phyloP scores from a whole-genome alignment of 2,329 filamentous ascomycete genomes.

The Metarhizium guizhouense region DNA sequence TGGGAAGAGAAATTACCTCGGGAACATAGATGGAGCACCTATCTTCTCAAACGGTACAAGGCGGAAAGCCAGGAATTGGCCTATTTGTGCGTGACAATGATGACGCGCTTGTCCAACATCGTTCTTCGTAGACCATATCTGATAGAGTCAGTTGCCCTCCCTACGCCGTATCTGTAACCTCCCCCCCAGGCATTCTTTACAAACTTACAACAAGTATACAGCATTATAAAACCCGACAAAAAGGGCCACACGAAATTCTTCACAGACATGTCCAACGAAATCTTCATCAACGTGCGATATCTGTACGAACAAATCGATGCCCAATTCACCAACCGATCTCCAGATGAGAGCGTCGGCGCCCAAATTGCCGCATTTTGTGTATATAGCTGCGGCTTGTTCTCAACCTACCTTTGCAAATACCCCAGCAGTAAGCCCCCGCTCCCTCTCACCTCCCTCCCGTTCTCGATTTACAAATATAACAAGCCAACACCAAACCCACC shows the following conservation, averaged over 20 bases:
- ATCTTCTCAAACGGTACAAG: conserved; percentile 35
- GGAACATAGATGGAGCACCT: conserved; percentile 37
- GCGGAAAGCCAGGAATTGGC: conserved; percentile 40
- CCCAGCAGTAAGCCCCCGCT: conserved; percentile 30
- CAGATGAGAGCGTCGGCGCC: conserved; percentile 40
- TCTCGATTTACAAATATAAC: neutral
- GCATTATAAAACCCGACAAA: conserved; percentile 33
- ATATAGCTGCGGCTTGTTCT: conserved; percentile 45
- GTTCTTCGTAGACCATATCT: conserved; percentile 46
- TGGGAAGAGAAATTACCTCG: conserved; percentile 41
- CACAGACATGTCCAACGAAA: conserved; percentile 32
- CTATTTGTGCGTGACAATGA: conserved; percentile 47
- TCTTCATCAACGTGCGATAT: conserved; percentile 39
- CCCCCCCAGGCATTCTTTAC: neutral
- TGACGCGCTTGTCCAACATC: conserved; percentile 47
- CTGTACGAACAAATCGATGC: conserved; percentile 42
- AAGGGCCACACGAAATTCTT: conserved; percentile 33
- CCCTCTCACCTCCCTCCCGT: neutral
- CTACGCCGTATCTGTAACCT: neutral
- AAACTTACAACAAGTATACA: conserved; percentile 12
- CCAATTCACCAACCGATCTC: conserved; percentile 36
- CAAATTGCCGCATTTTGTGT: conserved; percentile 48
- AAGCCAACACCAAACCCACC: neutral
- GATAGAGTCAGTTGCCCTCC: conserved; percentile 30
- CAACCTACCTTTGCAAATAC: conserved; percentile 43